phyloP scores from a whole-genome alignment of 352 stramenopile genomes.

The Pythium sp. region DNA sequence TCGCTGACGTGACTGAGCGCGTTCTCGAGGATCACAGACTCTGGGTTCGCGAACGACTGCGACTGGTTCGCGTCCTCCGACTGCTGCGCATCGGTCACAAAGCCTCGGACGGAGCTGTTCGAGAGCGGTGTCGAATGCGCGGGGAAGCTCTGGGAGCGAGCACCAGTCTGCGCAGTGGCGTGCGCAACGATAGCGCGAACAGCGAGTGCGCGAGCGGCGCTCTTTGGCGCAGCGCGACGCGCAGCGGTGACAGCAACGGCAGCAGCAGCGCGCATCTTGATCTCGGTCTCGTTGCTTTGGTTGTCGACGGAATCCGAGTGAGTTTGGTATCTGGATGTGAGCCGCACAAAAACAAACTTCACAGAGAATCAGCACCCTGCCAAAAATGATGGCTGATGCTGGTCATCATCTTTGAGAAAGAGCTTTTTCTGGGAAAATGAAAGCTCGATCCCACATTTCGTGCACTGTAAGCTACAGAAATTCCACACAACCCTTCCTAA shows the following conservation, averaged over 20 bases:
- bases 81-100: slow-evolving; percentile 1
- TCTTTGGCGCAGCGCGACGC: neutral
- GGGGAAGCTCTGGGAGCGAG: neutral
- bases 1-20: slow-evolving; percentile 45
- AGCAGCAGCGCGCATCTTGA: slow-evolving; percentile 8
- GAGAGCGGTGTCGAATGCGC: neutral
- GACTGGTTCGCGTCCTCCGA: neutral
- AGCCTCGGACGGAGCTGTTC: neutral
- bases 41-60: slow-evolving; percentile 30
- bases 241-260: neutral
- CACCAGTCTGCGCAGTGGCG: neutral
- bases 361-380: neutral
- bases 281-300: neutral
- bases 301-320: neutral
- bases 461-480: no score
- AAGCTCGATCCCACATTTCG: no score
- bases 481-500: no score
- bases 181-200: neutral
- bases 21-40: slow-evolving; percentile 52
- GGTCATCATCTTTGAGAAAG: neutral
- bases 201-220: neutral
- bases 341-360: slow-evolving; percentile 3
- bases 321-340: neutral
- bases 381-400: neutral
- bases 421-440: no score